Conservation (phyloP, 2,329 filamentous ascomycete genomes). For the Ascochyta lentis region DNA sequence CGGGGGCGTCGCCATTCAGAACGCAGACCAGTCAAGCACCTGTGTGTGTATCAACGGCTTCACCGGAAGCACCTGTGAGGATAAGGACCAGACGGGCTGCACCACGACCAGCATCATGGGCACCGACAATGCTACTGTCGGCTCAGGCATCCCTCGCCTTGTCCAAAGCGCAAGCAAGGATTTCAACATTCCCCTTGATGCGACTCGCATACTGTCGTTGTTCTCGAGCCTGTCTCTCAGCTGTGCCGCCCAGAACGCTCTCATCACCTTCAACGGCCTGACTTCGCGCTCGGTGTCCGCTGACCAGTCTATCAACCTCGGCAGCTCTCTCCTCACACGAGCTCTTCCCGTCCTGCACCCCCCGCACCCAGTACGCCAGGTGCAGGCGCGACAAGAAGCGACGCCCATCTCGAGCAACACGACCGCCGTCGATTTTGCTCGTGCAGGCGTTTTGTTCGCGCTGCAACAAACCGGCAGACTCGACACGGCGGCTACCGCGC, state of each 20-base stretch:
- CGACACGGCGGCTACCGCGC: conserved; percentile 51
- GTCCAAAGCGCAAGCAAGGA: conserved; percentile 69
- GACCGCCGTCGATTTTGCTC: conserved; percentile 54
- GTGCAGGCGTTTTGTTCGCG: conserved; percentile 54
- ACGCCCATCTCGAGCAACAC: conserved; percentile 46
- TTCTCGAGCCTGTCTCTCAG: conserved; percentile 79
- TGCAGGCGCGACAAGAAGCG: conserved; percentile 24
- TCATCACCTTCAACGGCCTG: conserved; percentile 78
- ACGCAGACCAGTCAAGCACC: conserved; percentile 69
- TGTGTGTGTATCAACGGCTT: conserved; percentile 93
- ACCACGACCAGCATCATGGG: conserved; percentile 57
- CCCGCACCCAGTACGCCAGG: conserved; percentile 27
- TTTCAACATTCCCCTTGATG: conserved; percentile 78
- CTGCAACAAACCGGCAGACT: conserved; percentile 52
- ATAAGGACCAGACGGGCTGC: conserved; percentile 60
- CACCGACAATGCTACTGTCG: conserved; percentile 71
- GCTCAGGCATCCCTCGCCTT: conserved; percentile 77
- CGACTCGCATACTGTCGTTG: conserved; percentile 72
- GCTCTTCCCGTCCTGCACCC: conserved; percentile 34
- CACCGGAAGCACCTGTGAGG: conserved; percentile 67
- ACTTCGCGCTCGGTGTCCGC: conserved; percentile 37
- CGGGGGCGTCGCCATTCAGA: conserved; percentile 77
- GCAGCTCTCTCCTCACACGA: conserved; percentile 27
- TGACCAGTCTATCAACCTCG: conserved; percentile 31
- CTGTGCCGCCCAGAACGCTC: conserved; percentile 83